Base-by-base conservation (phyloP, 192 early-diverging fungal species). In the Mortierella alpina region DNA sequence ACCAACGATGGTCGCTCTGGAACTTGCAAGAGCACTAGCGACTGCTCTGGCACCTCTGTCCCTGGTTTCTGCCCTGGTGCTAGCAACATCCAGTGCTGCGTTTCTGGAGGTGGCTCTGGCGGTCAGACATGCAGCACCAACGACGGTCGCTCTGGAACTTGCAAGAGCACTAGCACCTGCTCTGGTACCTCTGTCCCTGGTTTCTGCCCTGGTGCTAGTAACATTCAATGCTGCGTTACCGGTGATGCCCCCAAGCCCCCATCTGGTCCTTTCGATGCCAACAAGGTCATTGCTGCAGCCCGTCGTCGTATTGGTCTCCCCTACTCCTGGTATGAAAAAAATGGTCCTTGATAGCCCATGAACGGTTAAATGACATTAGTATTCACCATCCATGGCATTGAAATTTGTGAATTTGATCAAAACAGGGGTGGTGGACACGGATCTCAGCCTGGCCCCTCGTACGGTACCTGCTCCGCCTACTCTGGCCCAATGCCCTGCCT, bases 381-480 rank as follows among this genome's bases (percentile, higher is more conserved):
- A 31, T 31, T 31, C 31, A 31, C 31, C 31, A 31, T 31, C n/a
- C n/a, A n/a, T n/a, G n/a, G 31, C 31, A 3, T 31, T 31, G 1
- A 31, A 31, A 31, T 31, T 31, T 31, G 31, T 3, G 31, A 2
- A 3, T 31, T 31, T 31, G 31, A 31, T 31, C 31, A 31, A 31
- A 31, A 31, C 3, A 31, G 54, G 54, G 61, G 61, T 48, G 61
- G 61, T 18, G 61, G 61, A 48, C 61, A 63, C 20, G 46, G n/a
- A 1, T 5, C 12, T 10, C 13, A 13, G 13, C 61, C 61, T 49
- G 61, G 61, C 18, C 7, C 18, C 10, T 48, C 61, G 7, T 18
- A 9, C 12, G 61, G 61, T 5, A 63, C 61, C 7, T 63, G 61
- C 46, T 13, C 20, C n/a, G 42, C 46, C 10, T 63, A 63, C 6